A percentile compares a stretch with the other conserved stretches of the same genome.
Evolutionary conservation across 345 rosid genomes (phyloP).

Genomic region (Citrus inodora): DNA sequence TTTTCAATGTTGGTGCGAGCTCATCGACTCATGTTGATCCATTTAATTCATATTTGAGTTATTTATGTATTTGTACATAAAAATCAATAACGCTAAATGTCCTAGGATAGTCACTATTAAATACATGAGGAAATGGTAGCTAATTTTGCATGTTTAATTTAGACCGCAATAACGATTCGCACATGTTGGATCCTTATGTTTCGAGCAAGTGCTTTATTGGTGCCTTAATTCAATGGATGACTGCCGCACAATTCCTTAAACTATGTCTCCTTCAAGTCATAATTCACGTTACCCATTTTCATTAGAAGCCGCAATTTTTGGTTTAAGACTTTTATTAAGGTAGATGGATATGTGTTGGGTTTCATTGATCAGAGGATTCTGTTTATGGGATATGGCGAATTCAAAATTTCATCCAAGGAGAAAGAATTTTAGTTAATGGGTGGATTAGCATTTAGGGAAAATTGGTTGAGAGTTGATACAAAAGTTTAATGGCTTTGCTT

Average conservation of each 20-base stretch:
- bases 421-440: not conserved
- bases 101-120: too few species aligned
- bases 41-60: not conserved
- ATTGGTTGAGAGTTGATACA: not conserved
- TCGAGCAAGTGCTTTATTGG: not conserved
- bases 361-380: not conserved
- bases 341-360: not conserved
- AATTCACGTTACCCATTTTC: not conserved
- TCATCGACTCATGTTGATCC: not conserved
- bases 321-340: not conserved
- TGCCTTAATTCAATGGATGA: not conserved
- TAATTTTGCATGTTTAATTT: not conserved
- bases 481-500: too few species aligned
- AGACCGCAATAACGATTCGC: not conserved
- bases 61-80: not conserved
- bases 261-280: not conserved
- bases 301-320: slow-evolving; percentile 7
- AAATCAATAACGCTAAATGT: not conserved
- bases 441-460: not conserved
- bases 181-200: not conserved
- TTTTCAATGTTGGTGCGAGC: not conserved
- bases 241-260: not conserved
- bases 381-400: not conserved
- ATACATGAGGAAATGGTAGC: not conserved
- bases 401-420: not conserved